Percentiles rank a stretch among this genome's conserved stretches.
Conservation (phyloP, 139 green algal genomes). For the Marvania coccoides region DNA sequence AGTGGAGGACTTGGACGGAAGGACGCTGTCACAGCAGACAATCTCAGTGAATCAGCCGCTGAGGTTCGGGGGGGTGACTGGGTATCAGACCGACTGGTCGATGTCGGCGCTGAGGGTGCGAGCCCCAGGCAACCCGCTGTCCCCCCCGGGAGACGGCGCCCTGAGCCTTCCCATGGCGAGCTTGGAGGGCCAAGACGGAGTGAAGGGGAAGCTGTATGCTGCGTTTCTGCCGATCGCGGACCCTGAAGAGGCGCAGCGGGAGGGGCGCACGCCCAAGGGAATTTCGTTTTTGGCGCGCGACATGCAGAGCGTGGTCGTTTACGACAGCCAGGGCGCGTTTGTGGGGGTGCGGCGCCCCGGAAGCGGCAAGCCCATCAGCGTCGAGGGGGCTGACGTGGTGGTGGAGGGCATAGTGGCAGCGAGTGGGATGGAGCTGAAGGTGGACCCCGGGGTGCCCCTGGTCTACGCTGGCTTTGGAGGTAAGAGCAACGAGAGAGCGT, state of each 20-base stretch:
- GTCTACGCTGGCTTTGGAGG: conserved; percentile 90
- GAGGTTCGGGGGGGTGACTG: conserved; percentile 54
- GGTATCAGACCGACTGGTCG: conserved; percentile 90
- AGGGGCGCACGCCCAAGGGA: conserved; percentile 30
- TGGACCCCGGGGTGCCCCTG: conserved; percentile 87
- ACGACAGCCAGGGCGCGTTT: conserved; percentile 85
- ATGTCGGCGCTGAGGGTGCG: conserved; percentile 70
- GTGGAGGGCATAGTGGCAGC: conserved; percentile 63
- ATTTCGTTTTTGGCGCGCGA: conserved; percentile 83
- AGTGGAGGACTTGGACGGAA: conserved; percentile 14
- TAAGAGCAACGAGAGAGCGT: no score
- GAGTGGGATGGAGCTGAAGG: conserved; percentile 88
- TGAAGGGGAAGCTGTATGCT: conserved; percentile 59
- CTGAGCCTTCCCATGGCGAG: conserved; percentile 81
- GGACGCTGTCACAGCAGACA: conserved; percentile 8
- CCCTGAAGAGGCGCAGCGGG: neutral
- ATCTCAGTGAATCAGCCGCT: conserved; percentile 94
- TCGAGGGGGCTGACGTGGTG: conserved; percentile 78
- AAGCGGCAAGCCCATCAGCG: conserved; percentile 74
- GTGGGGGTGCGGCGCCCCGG: conserved; percentile 83
- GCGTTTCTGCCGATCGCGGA: conserved; percentile 63
- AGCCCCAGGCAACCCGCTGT: conserved; percentile 17
- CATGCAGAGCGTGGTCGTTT: conserved; percentile 82
- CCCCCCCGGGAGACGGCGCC: conserved; percentile 9
- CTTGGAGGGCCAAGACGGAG: conserved; percentile 46